Conservation (phyloP, 192 early-diverging fungal genomes). For the Podochytrium sp. region DNA sequence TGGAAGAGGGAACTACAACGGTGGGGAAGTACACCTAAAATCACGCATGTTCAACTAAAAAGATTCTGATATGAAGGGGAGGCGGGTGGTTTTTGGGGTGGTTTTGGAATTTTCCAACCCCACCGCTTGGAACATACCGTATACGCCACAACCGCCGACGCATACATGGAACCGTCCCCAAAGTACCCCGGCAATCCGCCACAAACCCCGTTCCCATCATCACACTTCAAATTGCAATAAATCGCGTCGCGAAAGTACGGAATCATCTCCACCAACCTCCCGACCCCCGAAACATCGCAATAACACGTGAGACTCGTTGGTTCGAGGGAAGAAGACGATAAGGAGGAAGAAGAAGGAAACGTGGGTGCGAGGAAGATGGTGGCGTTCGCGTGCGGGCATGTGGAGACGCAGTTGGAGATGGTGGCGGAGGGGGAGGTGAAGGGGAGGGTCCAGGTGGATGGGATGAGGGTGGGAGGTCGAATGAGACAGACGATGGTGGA, state of each 20-base stretch:
- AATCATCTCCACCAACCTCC: conserved; percentile 6
- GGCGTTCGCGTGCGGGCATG: conserved; percentile 1
- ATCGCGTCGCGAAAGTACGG: conserved; percentile 15
- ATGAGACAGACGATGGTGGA: no score
- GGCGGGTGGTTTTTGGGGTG: no score
- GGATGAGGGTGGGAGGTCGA: no score
- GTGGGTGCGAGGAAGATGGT: conserved; percentile 15
- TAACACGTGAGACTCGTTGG: conserved; percentile 8
- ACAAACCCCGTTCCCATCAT: conserved; percentile 5
- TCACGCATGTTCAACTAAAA: no score
- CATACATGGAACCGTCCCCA: conserved; percentile 15
- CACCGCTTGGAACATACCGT: not conserved
- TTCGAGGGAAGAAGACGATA: not conserved
- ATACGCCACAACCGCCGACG: conserved; percentile 12
- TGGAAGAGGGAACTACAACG: no score
- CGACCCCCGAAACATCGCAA: conserved; percentile 19
- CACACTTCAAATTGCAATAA: conserved; percentile 22
- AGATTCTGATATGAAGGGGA: no score
- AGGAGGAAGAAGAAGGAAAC: not conserved
- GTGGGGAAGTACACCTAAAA: no score
- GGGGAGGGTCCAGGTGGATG: no score
- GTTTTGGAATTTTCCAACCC: not conserved
- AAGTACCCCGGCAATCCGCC: conserved; percentile 23
- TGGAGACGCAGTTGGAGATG: not conserved
- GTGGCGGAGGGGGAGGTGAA: no score